Percentiles rank a stretch among this genome's conserved stretches.
Conservation (phyloP, 306 rosid genomes). For the Senna tora region DNA sequence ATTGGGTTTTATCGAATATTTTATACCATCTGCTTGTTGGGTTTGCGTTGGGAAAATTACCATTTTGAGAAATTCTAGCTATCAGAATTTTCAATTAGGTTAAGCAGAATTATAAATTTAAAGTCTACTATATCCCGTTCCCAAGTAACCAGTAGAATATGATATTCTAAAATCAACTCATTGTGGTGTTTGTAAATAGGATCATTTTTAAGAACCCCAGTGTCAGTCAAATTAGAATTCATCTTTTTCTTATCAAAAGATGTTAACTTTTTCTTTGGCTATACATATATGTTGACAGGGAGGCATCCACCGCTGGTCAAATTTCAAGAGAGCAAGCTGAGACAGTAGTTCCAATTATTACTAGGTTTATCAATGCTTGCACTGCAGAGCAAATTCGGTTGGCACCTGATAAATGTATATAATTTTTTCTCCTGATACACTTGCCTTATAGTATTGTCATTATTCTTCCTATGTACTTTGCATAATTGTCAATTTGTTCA, state of each 20-base stretch:
- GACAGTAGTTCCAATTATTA: conserved; percentile 46
- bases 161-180: not conserved
- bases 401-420: conserved; percentile 80
- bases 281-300: conserved; percentile 57
- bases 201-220: not conserved
- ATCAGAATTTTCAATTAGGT: not conserved
- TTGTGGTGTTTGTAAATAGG: not conserved
- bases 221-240: not conserved
- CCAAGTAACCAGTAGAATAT: not conserved
- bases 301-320: conserved; percentile 57
- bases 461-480: not conserved
- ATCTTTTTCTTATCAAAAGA: conserved; percentile 12
- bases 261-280: not conserved
- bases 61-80: not conserved
- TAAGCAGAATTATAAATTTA: not conserved
- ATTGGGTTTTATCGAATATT: not conserved
- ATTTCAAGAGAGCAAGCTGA: conserved; percentile 63
- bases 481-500: not conserved
- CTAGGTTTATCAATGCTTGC: conserved; percentile 65
- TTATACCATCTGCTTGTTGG: not conserved
- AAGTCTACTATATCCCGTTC: not conserved
- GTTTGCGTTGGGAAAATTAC: not conserved
- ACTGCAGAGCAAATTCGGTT: conserved; percentile 71
- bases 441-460: not conserved
- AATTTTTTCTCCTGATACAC: conserved; percentile 9